phyloP scores from a whole-genome alignment of 176 grass and related monocot species.

The sorghum (Sorghum bicolor) region Sorghum_bicolor_NCBIv3 NC_012870.2:72412001-72412500 shows the following conservation, averaged over 20 bases:
- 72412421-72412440: neutral
- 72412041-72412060: neutral
- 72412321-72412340: neutral
- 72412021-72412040: neutral
- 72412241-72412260: neutral
- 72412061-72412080: neutral
- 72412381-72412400: constrained; percentile 36
- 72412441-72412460: neutral
- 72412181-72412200: constrained; percentile 48
- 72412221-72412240: constrained; percentile 18
- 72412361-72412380: constrained; percentile 27
- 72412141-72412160: constrained; percentile 27
- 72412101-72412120: constrained; percentile 26
- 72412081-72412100: neutral
- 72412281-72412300: neutral
- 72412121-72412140: constrained; percentile 25
- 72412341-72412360: constrained; percentile 19
- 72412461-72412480: neutral
- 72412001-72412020: neutral
- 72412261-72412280: constrained; percentile 15
- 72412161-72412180: constrained; percentile 58
- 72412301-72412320: constrained; percentile 24
- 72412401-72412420: constrained; percentile 34
- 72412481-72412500: constrained; percentile 13
- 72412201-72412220: constrained; percentile 21